Evolutionary conservation across 2,329 filamentous ascomycete species (phyloP), one percentile per base, ranked within the genome.

Genomic region (Ophiostoma triangulosporum): DNA sequence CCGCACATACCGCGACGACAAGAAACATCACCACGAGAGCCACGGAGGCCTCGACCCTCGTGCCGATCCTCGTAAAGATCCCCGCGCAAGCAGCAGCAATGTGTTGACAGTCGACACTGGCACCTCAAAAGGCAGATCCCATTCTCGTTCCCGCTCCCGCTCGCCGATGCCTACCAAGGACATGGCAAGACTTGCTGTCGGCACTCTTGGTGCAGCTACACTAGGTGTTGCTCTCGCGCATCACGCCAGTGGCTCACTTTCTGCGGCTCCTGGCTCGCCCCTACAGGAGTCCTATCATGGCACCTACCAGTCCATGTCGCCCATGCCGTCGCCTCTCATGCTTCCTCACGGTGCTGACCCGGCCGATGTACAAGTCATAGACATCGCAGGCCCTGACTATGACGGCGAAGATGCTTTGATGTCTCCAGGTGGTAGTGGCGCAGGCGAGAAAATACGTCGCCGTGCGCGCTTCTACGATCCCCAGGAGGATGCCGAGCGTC

Each of bases 221-320:
- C 46, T 48, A 8, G 46, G 6, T 33, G 48, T 57, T 2, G 49
- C 29, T 33, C 5, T 4, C 0, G 68, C 70, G n/a, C 68, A 69
- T 59, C 61, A 66, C 50, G 43, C 12, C 15, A 29, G 43, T 14
- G 58, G 71, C 50, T 73, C 77, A 12, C 65, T 81, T 1, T 70
- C 76, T 2, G 76, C 52, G 0, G 59, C 88, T 1, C 88, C 89
- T 0, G 80, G 80, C 1, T 95, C 88, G 57, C 93, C 91, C 0
- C 73, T 97, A 50, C 78, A 95, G 2, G 91, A 97, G 68, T 84
- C 93, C 1, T 97, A 97, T 68, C 85, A 84, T 57, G 91, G 91
- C 36, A 95, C 90, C 0, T 97, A 95, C 62, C 91, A 97, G 67
- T 88, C 87, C 55, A 86, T 94, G 61, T 95, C 90, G 0, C 90